Conservation (phyloP, 441 rosid genomes). For the Omphalea diandra region DNA sequence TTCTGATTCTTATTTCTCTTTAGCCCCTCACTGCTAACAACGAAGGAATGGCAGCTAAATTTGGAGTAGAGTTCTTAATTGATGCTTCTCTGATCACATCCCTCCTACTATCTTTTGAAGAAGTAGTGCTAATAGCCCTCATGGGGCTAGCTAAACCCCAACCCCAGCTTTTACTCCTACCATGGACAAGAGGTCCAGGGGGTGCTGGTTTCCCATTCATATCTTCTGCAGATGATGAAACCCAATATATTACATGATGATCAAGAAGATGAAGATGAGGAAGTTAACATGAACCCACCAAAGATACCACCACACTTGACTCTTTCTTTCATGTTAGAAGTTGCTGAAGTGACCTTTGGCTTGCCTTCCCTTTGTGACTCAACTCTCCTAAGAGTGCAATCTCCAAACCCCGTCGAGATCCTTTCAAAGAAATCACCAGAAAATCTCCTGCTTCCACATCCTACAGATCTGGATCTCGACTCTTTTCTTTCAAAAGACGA, state of each 20-base stretch:
- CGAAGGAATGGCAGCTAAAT: conserved; percentile 72
- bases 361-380: conserved; percentile 95
- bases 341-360: conserved; percentile 31
- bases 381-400: conserved; percentile 84
- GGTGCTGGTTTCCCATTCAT: conserved; percentile 41
- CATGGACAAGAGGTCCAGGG: conserved; percentile 51
- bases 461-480: conserved; percentile 94
- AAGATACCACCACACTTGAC: conserved; percentile 89
- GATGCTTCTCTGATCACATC: conserved; percentile 47
- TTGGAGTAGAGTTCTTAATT: conserved; percentile 50
- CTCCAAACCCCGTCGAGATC: conserved; percentile 93
- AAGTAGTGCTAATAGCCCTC: conserved; percentile 66
- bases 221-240: conserved; percentile 53
- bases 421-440: conserved; percentile 96
- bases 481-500: conserved; percentile 76
- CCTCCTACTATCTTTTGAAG: conserved; percentile 52
- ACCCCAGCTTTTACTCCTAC: conserved; percentile 65
- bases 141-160: conserved; percentile 93
- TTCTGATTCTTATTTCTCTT: background rate
- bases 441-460: conserved; percentile 96
- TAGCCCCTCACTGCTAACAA: conserved; percentile 62
- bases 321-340: conserved; percentile 56
- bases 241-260: conserved; percentile 87
- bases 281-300: conserved; percentile 79
- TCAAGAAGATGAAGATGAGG: conserved; percentile 68